phyloP scores from a whole-genome alignment of 768 basidiomycete species.

The Porpolomopsis calyptriformis region DNA sequence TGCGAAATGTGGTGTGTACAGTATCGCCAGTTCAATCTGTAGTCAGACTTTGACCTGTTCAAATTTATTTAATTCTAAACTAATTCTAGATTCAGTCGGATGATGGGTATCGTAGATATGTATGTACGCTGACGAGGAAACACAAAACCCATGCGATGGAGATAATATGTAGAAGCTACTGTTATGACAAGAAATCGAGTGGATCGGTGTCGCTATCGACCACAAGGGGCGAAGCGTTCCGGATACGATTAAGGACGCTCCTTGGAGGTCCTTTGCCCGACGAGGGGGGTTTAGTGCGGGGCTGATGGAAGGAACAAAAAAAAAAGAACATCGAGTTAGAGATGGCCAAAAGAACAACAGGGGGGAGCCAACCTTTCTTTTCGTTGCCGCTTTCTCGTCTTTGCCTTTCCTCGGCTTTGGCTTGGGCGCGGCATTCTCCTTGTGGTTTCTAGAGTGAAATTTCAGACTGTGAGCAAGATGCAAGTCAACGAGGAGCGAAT shows the following conservation, averaged over 20 bases:
- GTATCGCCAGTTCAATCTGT: too few relatives aligned
- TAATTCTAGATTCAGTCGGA: not conserved
- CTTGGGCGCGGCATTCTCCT: slow-evolving; percentile 21
- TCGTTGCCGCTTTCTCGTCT: not conserved
- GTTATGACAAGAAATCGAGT: slow-evolving; percentile 36
- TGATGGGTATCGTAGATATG: not conserved
- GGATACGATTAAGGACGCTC: slow-evolving; percentile 29
- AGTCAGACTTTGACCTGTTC: too few relatives aligned
- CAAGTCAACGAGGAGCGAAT: not conserved
- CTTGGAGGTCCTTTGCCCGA: slow-evolving; percentile 29
- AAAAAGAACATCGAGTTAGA: not conserved
- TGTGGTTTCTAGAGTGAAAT: slow-evolving; percentile 20
- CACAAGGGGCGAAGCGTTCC: slow-evolving; percentile 19
- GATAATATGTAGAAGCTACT: not conserved
- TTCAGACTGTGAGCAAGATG: slow-evolving; percentile 5
- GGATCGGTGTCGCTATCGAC: slow-evolving; percentile 35
- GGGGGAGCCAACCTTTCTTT: not conserved
- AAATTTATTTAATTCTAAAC: not conserved
- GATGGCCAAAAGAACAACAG: not conserved
- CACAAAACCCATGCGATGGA: not conserved
- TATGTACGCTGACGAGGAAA: not conserved
- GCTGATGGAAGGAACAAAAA: not conserved
- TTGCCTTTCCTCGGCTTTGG: not conserved
- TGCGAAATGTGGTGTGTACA: too few relatives aligned
- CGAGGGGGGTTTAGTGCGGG: not conserved